A percentile compares a stretch with the other conserved stretches of the same genome.
Evolutionary conservation across 345 rosid genomes (phyloP).

Genomic region (Psidium friedrichsthalianum): DNA sequence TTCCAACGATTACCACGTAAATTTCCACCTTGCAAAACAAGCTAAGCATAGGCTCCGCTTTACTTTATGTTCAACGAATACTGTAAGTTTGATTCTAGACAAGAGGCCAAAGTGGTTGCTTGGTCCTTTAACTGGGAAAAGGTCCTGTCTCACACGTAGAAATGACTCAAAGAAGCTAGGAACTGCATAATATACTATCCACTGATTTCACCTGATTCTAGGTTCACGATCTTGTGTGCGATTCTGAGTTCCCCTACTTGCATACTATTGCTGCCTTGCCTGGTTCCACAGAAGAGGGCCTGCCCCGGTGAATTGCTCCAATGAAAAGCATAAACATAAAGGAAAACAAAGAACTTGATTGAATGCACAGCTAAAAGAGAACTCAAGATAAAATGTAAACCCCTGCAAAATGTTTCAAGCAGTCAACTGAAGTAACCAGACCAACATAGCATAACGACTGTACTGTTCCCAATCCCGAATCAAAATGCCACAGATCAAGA

Average conservation of each 20-base stretch:
- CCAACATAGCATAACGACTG: neutral
- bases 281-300: conserved; percentile 31
- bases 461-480: neutral
- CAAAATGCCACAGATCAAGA: neutral
- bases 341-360: neutral
- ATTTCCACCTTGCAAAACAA: neutral
- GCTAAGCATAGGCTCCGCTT: neutral
- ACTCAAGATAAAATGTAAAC: neutral
- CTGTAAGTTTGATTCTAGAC: neutral
- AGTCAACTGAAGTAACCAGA: neutral
- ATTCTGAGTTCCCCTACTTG: conserved; percentile 11
- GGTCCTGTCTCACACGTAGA: neutral
- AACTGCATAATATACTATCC: neutral
- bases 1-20: neutral
- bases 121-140: neutral
- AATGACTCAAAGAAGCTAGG: neutral
- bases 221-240: conserved; percentile 16
- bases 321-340: neutral
- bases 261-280: conserved; percentile 27
- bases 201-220: conserved; percentile 5
- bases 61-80: neutral
- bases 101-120: neutral
- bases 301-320: neutral
- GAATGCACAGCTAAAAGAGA: neutral
- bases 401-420: neutral